These are phyloP conservation scores for Diaporthe citriasiana DNA, from an alignment of 2,329 filamentous ascomycete species.

Conservation along the genomic window DNA sequence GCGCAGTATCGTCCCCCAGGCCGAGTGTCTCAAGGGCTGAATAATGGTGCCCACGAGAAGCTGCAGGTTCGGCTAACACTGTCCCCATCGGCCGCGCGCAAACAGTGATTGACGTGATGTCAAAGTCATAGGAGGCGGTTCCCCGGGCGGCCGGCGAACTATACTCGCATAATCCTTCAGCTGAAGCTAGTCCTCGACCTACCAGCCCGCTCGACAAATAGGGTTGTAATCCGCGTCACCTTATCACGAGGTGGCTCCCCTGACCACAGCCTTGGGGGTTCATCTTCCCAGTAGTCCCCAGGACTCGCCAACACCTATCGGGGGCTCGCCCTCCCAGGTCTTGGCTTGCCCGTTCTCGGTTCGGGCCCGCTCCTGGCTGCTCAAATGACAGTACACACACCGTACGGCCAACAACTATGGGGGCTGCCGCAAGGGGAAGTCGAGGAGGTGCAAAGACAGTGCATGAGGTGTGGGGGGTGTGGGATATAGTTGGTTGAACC, in stretches of 20 bases:
- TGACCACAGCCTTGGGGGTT: slow-evolving; percentile 30
- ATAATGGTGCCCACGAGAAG: slow-evolving; percentile 21
- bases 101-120: slow-evolving; percentile 9
- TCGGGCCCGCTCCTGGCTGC: slow-evolving; percentile 6
- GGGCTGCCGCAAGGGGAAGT: slow-evolving; percentile 13
- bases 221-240: slow-evolving; percentile 32
- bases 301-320: slow-evolving; percentile 20
- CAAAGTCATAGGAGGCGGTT: slow-evolving; percentile 23
- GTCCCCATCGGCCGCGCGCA: neutral
- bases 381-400: slow-evolving; percentile 27
- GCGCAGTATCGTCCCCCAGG: slow-evolving; percentile 20
- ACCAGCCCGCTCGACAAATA: slow-evolving; percentile 35
- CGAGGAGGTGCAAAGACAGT: slow-evolving; percentile 27
- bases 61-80: slow-evolving; percentile 24
- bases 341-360: slow-evolving; percentile 25
- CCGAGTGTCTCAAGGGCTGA: slow-evolving; percentile 26
- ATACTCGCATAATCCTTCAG: slow-evolving; percentile 23
- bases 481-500: slow-evolving; percentile 21
- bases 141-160: slow-evolving; percentile 25
- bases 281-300: slow-evolving; percentile 16
- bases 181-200: slow-evolving; percentile 33
- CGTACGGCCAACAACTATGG: slow-evolving; percentile 5
- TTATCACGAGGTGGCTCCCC: slow-evolving; percentile 26
- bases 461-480: slow-evolving; percentile 30
- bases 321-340: slow-evolving; percentile 25